Evolutionary conservation across 1,284 basidiomycete species (phyloP).

Genomic region (Hortiboletus rubellus): DNA sequence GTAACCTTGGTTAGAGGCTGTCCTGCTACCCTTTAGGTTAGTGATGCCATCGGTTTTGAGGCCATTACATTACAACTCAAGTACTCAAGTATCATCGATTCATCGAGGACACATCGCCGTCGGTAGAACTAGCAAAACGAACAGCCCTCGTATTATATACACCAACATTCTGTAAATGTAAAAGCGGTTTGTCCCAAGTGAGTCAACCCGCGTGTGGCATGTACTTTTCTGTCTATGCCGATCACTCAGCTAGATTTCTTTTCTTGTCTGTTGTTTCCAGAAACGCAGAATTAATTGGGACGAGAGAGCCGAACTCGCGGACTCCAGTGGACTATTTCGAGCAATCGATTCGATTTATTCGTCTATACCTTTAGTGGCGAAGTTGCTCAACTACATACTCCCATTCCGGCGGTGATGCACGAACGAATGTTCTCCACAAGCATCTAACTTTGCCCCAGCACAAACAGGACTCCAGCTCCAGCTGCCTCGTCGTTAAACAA

Average conservation of each 20-base stretch:
- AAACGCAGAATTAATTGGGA: constrained; percentile 7
- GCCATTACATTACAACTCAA: constrained; percentile 26
- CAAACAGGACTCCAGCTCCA: neutral
- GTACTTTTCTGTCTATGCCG: constrained; percentile 12
- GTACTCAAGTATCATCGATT: constrained; percentile 4
- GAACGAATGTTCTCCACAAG: too few species aligned
- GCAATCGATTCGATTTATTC: constrained; percentile 2
- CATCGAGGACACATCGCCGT: constrained; percentile 20
- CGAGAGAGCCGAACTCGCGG: constrained; percentile 19
- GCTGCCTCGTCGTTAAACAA: too few species aligned
- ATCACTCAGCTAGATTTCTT: neutral
- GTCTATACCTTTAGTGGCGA: neutral
- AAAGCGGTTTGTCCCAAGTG: neutral
- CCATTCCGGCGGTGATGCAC: constrained; percentile 6
- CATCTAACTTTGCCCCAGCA: too few species aligned
- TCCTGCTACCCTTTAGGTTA: constrained; percentile 12
- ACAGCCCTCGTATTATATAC: constrained; percentile 5
- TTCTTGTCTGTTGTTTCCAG: constrained; percentile 2
- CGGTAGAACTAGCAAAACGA: constrained; percentile 7
- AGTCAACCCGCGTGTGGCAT: constrained; percentile 1
- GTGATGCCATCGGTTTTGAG: constrained; percentile 14
- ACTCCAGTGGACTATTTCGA: constrained; percentile 20
- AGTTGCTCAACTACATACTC: constrained; percentile 11
- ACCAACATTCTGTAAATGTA: neutral
- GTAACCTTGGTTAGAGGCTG: constrained; percentile 25